Evolutionary conservation across 2,329 filamentous ascomycete genomes (phyloP), one percentile per base, ranked within the genome.

Genomic region (Cercospora sp.): DNA sequence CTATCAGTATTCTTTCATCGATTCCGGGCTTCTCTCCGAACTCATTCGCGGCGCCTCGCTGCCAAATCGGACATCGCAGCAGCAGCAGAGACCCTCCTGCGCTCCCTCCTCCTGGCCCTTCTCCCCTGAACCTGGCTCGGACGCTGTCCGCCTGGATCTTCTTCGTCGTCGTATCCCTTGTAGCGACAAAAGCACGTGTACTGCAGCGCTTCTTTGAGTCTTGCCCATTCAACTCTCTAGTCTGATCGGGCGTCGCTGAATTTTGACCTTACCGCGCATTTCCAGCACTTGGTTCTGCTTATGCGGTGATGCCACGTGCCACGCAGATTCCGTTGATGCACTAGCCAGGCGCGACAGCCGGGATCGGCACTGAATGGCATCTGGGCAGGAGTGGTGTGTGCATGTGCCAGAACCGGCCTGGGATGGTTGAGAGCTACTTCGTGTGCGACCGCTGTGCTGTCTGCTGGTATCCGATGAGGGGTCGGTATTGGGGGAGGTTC

Each of bases 171-270:
- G 59, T 72, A 73, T 7, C 66, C 71, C 34, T 69, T 63, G 60
- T 75, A 75, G 60, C 72, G 70, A 66, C 73, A 74, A 34, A 75
- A 72, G 63, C 74, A 76, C 12, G 71, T 75, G 65, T 74, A 76
- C 60, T 71, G 66, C 70, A 74, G 13, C 18, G 59, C 65, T 45
- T 61, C 24, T 53, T 58, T 37, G 16, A 73, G 21, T 53, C 66
- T 70, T 24, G 43, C 61, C 70, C 69, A 73, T 18, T 61, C 69
- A 51, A 30, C 18, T 61, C 67, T 65, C 28, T 45, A 40, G n/a
- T 32, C 53, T 28, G 57, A 60, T 53, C n/a, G 34, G 34, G 53
- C 55, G 6, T 61, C n/a, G 10, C 40, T 40, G 30, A 61, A n/a
- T 26, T 61, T 60, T 10, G 58, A 37, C 10, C 9, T 67, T 21